A percentile compares a stretch with the other conserved stretches of the same genome.
Evolutionary conservation across 306 rosid genomes (phyloP).

Genomic region (Gastrolobium bilobum): DNA sequence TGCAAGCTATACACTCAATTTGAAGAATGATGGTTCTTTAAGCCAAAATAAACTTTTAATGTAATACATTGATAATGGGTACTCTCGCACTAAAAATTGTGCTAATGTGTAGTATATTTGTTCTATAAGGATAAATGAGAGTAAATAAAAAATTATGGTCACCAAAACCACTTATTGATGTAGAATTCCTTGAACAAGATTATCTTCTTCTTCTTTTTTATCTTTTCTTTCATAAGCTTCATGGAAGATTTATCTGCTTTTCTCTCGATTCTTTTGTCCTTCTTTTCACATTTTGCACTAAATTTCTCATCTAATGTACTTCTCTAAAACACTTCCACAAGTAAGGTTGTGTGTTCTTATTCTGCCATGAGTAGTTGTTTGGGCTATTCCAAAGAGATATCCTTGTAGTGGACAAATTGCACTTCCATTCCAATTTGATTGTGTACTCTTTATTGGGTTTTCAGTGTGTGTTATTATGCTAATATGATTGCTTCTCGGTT

Average conservation of each 20-base stretch:
- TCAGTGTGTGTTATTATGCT: constrained; percentile 86
- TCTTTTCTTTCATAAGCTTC: constrained; percentile 75
- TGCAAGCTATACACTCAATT: not conserved
- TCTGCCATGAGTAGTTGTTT: too few species aligned
- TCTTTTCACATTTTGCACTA: constrained; percentile 60
- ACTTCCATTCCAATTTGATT: constrained; percentile 63
- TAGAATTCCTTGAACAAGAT: constrained; percentile 68
- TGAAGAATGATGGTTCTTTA: not conserved
- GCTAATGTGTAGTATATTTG: not conserved
- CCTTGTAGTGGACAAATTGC: constrained; percentile 85
- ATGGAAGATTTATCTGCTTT: constrained; percentile 75
- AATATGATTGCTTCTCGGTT: constrained; percentile 81
- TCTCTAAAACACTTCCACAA: constrained; percentile 85
- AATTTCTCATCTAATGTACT: constrained; percentile 72
- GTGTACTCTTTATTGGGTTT: constrained; percentile 70
- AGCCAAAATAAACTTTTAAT: not conserved
- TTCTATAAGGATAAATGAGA: constrained; percentile 12
- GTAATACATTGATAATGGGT: not conserved
- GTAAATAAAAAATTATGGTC: not conserved
- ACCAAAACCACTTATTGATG: constrained; percentile 58
- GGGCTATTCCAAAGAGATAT: constrained; percentile 84
- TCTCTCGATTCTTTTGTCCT: constrained; percentile 64
- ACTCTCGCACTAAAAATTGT: not conserved
- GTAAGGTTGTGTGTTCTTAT: constrained; percentile 90
- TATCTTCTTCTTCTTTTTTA: constrained; percentile 59